Evolutionary conservation across 805 yeast species (phyloP), one percentile per base, ranked within the genome.

Genomic region (Zygosaccharomyces gambellarensis): DNA sequence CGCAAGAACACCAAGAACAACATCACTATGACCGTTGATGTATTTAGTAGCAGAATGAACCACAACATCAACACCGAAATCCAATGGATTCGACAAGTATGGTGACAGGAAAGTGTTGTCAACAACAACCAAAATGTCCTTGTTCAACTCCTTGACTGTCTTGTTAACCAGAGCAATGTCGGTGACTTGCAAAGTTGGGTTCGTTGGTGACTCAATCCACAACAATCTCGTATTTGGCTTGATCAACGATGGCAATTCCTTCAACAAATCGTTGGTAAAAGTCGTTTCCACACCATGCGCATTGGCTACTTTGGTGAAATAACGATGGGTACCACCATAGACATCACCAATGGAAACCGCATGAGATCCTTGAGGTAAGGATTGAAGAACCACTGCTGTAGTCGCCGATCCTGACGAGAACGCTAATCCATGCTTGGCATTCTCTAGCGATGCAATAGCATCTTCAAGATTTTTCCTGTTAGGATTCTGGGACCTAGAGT

Each of bases 11-110:
- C 96, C 96, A 74, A 87, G 79, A 45, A 88, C 94, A 21, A 88
- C 95, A 65, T 88, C 96, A 23, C 95, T 86, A 73, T 88, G 96
- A 57, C 96, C 96, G 64, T 87, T 88, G 71, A 88, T 82, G 75
- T 86, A 89, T 71, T 88, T 88, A 63, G 96, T 87, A 53, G 87
- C 95, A 14, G 94, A 85, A 73, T 88, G 96, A 40, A 86, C 85
- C 44, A 88, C 95, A 53, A 87, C 79, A 63, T 88, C 95, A 48
- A 94, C 96, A 58, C 96, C 96, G 58, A 76, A 82, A 54, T 70
- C 73, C 66, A 88, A 77, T 56, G 96, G 96, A 75, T 86, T 87
- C 56, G 90, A 87, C 62, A 87, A 72, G 73, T 87, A 87, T 62
- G 95, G 95, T 14, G 94, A 85, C 65, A 87, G 72, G 78, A 87